These are phyloP conservation scores for Aspergillus latus DNA, from an alignment of 2,329 filamentous ascomycete genomes.

Conservation along the genomic window DNA sequence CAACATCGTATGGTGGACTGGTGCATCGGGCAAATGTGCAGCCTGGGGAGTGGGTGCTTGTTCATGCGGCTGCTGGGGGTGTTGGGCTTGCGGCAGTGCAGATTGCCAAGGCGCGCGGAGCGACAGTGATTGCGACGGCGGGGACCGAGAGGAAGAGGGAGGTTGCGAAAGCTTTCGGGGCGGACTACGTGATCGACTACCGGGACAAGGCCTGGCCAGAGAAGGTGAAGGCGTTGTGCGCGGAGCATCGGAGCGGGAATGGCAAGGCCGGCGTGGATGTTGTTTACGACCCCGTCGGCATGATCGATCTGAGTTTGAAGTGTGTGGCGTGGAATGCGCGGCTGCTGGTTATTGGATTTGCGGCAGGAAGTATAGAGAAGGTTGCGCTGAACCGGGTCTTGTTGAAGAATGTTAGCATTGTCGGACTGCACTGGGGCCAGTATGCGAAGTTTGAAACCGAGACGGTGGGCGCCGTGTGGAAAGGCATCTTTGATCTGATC, in stretches of 20 bases:
- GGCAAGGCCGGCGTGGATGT: constrained; percentile 74
- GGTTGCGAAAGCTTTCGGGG: constrained; percentile 76
- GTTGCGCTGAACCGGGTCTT: constrained; percentile 89
- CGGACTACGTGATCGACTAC: constrained; percentile 82
- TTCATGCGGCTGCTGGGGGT: constrained; percentile 89
- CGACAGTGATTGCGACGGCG: constrained; percentile 89
- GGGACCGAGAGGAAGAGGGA: constrained; percentile 76
- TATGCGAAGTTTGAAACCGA: constrained; percentile 73
- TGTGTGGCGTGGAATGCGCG: constrained; percentile 93
- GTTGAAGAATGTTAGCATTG: constrained; percentile 87
- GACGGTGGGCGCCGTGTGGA: constrained; percentile 72
- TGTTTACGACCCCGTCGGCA: constrained; percentile 89
- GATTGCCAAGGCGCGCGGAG: constrained; percentile 87
- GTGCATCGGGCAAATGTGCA: constrained; percentile 76
- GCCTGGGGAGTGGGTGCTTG: constrained; percentile 78
- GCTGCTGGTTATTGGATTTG: constrained; percentile 85
- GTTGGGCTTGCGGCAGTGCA: constrained; percentile 91
- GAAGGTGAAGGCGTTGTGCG: constrained; percentile 68
- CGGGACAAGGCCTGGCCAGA: constrained; percentile 66
- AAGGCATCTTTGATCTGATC: constrained; percentile 76
- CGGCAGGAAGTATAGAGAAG: constrained; percentile 83
- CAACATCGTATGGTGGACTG: constrained; percentile 82
- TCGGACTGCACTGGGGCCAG: constrained; percentile 89
- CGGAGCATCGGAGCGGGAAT: constrained; percentile 59
- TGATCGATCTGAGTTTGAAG: constrained; percentile 84